Evolutionary conservation across 73 alveolate genomes (phyloP).

Genomic region (Paramecium bursaria): DNA sequence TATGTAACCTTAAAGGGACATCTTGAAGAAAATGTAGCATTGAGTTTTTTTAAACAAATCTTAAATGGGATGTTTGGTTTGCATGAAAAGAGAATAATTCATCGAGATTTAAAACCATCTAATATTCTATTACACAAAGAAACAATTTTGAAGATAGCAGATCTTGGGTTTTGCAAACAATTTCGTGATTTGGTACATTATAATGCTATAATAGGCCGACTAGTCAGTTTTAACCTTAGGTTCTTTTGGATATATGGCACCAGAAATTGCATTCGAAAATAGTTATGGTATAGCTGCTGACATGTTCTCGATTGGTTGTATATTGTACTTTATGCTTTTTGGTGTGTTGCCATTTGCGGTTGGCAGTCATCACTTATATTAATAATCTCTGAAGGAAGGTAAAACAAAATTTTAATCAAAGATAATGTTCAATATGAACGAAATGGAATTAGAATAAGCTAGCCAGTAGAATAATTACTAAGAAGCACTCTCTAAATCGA

Average conservation of each 20-base stretch:
- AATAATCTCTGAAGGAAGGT: too few species aligned
- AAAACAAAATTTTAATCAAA: too few species aligned
- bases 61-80: conserved; percentile 43
- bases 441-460: too few species aligned
- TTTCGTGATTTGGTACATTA: too few species aligned
- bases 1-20: neutral
- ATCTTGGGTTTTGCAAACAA: conserved; percentile 30
- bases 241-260: conserved; percentile 27
- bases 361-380: too few species aligned
- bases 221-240: too few species aligned
- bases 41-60: conserved; percentile 25
- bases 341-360: conserved; percentile 49
- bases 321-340: conserved; percentile 16
- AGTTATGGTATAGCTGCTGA: conserved; percentile 18
- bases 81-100: conserved; percentile 39
- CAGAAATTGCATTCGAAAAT: neutral
- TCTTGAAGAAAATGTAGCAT: conserved; percentile 45
- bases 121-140: conserved; percentile 58
- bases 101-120: conserved; percentile 62
- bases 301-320: conserved; percentile 45
- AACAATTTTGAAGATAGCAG: conserved; percentile 51
- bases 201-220: too few species aligned
- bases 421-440: too few species aligned
- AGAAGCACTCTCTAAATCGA: too few species aligned
- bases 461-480: too few species aligned